These are phyloP conservation scores for Penicillium mononematosum DNA, from an alignment of 495 filamentous ascomycete genomes.

Conservation along the genomic window DNA sequence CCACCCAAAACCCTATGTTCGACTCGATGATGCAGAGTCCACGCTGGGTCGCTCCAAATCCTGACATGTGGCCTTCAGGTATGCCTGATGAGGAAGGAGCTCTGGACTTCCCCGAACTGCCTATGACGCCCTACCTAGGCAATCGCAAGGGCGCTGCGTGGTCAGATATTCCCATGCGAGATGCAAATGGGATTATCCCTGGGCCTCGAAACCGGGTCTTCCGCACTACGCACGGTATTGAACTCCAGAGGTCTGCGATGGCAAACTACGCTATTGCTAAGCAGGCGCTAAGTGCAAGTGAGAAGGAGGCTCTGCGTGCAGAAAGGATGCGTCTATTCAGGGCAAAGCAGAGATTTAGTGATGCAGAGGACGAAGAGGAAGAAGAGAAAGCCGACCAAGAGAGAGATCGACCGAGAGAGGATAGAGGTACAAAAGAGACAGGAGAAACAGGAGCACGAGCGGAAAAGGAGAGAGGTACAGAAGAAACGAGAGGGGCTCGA, in stretches of 20 bases:
- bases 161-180: neutral
- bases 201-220: neutral
- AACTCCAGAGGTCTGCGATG: neutral
- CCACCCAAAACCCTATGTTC: neutral
- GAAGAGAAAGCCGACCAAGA: neutral
- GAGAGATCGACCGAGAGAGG: neutral
- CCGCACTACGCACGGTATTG: neutral
- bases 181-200: neutral
- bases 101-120: slow-evolving; percentile 9
- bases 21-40: neutral
- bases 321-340: neutral
- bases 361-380: neutral
- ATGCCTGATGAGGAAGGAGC: slow-evolving; percentile 2
- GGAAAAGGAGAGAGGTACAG: neutral
- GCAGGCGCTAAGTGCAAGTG: neutral
- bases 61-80: slow-evolving; percentile 2
- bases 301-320: neutral
- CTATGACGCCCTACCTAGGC: neutral
- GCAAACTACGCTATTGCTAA: neutral
- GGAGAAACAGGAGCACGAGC: neutral
- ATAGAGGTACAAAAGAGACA: no score
- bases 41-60: neutral
- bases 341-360: neutral
- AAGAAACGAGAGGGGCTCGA: neutral
- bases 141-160: neutral